Conservation (phyloP, 179 eudicot species). For the Sideroxylon spinosum region DNA sequence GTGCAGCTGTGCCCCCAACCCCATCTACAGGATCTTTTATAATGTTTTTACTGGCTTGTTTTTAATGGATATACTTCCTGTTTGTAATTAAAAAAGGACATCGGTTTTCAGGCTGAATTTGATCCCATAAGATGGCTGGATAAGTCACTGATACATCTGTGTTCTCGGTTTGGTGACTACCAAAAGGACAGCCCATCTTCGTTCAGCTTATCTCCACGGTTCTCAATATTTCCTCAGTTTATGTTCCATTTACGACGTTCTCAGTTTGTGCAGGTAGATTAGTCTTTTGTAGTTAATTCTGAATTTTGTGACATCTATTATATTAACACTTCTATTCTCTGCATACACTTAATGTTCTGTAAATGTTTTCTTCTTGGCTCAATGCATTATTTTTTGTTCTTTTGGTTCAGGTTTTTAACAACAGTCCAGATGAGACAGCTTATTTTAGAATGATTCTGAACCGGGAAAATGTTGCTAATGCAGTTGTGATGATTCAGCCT, state of each 20-base stretch:
- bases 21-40: background rate
- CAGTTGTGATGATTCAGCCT: conserved; percentile 97
- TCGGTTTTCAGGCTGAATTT: conserved; percentile 73
- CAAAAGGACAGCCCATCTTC: conserved; percentile 76
- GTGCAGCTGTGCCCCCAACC: too few species aligned
- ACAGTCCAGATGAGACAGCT: conserved; percentile 98
- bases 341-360: background rate
- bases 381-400: conserved; percentile 4
- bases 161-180: conserved; percentile 85
- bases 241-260: conserved; percentile 83
- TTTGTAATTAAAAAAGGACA: background rate
- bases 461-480: conserved; percentile 86
- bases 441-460: conserved; percentile 88
- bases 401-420: conserved; percentile 73
- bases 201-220: conserved; percentile 77
- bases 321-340: conserved; percentile 4
- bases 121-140: conserved; percentile 98
- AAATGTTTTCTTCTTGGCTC: conserved; percentile 12
- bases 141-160: conserved; percentile 76
- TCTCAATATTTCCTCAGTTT: conserved; percentile 93
- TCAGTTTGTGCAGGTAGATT: conserved; percentile 84
- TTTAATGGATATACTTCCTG: background rate
- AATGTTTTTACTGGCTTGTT: background rate
- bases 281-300: background rate
- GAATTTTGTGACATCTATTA: background rate